These are phyloP conservation scores for Aaosphaeria arxii DNA, from an alignment of 2,329 filamentous ascomycete genomes.

Conservation along the genomic window DNA sequence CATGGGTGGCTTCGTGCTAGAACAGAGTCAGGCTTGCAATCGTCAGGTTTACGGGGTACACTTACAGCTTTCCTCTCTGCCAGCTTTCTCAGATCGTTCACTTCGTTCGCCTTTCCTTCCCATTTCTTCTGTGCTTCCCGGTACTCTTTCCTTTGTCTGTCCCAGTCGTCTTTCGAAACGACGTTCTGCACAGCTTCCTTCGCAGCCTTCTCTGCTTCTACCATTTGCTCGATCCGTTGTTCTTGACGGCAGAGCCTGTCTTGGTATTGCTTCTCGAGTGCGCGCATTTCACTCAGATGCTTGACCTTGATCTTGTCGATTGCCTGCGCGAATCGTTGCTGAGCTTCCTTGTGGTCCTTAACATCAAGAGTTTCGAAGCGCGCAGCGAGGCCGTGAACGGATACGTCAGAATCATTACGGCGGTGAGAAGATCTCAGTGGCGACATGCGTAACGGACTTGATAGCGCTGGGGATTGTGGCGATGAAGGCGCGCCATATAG, in stretches of 20 bases:
- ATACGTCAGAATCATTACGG: constrained; percentile 36
- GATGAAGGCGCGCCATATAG: constrained; percentile 22
- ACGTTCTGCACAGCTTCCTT: constrained; percentile 19
- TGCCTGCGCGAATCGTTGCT: constrained; percentile 42
- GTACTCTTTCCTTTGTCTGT: constrained; percentile 25
- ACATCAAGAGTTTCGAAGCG: constrained; percentile 69
- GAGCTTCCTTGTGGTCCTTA: constrained; percentile 46
- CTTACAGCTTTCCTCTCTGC: constrained; percentile 24
- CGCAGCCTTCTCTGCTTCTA: constrained; percentile 18
- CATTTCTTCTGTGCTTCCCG: constrained; percentile 32
- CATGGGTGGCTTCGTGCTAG: constrained; percentile 21
- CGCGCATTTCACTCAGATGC: constrained; percentile 30
- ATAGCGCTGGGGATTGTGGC: constrained; percentile 26
- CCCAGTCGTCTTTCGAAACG: constrained; percentile 24
- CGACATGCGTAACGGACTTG: constrained; percentile 40
- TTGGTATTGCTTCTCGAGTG: constrained; percentile 63
- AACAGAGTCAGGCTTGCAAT: neutral
- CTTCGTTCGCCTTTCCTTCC: constrained; percentile 28
- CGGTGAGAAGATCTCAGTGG: constrained; percentile 23
- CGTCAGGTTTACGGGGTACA: neutral
- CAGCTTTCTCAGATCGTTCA: constrained; percentile 26
- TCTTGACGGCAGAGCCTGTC: constrained; percentile 45
- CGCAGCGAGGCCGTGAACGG: constrained; percentile 53
- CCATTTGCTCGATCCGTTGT: constrained; percentile 30
- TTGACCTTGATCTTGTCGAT: constrained; percentile 43